Conservation (phyloP, 345 rosid genomes). For the Hibiscus tridactylites region DNA sequence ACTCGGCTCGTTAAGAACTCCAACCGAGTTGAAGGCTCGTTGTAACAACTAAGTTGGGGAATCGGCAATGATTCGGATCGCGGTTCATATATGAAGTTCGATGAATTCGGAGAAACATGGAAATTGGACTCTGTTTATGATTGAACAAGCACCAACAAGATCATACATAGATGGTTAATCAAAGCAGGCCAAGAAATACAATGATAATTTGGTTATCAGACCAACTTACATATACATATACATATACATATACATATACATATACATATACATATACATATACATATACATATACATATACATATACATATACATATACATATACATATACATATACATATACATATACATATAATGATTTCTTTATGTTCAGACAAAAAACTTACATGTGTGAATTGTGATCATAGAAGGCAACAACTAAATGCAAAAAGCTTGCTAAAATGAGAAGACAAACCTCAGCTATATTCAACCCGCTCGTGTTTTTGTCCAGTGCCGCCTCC, state of each 20-base stretch:
- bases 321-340: constrained; percentile 29
- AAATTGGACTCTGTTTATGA: not conserved
- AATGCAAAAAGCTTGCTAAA: constrained; percentile 18
- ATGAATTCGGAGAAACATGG: not conserved
- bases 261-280: constrained; percentile 29
- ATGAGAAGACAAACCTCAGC: constrained; percentile 25
- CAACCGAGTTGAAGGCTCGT: too few species aligned
- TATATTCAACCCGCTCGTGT: constrained; percentile 14
- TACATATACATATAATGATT: constrained; percentile 20
- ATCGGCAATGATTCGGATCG: too few species aligned
- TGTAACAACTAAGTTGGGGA: too few species aligned
- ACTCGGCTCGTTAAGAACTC: too few species aligned
- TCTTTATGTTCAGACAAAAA: not conserved
- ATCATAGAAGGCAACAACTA: constrained; percentile 14
- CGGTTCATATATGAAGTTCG: too few species aligned
- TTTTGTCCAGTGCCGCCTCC: constrained; percentile 31
- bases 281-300: constrained; percentile 19
- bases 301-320: constrained; percentile 21
- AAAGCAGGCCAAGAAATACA: constrained; percentile 2
- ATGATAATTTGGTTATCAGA: constrained; percentile 11
- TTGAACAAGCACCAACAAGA: constrained; percentile 3
- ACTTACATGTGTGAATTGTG: not conserved
- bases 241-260: not conserved
- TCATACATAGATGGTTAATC: constrained; percentile 9
- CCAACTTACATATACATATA: constrained; percentile 26